A percentile compares a stretch with the other conserved stretches of the same genome.
phyloP scores from a whole-genome alignment of 768 basidiomycete species.

The Megacollybia marginata region DNA sequence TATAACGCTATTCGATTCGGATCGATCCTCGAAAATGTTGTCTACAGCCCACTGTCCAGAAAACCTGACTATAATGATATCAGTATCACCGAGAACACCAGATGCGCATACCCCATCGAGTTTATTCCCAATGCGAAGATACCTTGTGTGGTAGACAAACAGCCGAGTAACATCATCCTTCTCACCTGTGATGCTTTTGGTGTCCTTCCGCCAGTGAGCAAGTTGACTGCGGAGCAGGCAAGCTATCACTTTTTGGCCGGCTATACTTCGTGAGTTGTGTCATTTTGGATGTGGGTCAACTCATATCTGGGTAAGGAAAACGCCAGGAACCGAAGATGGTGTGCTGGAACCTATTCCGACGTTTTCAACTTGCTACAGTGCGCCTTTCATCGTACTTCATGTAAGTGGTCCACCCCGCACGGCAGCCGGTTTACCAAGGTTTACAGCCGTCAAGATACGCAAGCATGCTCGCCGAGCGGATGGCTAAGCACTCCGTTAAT shows the following conservation, averaged over 20 bases:
- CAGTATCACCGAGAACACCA: constrained; percentile 97
- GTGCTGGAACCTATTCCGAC: constrained; percentile 97
- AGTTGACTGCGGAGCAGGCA: constrained; percentile 89
- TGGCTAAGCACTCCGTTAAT: constrained; percentile 81
- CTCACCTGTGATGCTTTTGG: constrained; percentile 97
- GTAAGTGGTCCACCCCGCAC: constrained; percentile 28
- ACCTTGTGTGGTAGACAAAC: constrained; percentile 79
- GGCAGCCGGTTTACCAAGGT: neutral
- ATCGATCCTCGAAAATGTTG: constrained; percentile 97
- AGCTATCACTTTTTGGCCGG: constrained; percentile 97
- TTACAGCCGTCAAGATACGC: constrained; percentile 87
- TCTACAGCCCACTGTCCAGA: constrained; percentile 82
- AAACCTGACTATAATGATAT: constrained; percentile 93
- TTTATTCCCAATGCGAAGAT: constrained; percentile 93
- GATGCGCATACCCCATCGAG: constrained; percentile 98
- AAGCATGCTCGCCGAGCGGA: constrained; percentile 91
- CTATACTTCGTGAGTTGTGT: constrained; percentile 72
- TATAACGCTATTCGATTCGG: constrained; percentile 93
- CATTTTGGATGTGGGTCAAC: neutral
- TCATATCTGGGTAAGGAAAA: constrained; percentile 53
- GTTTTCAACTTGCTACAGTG: constrained; percentile 98
- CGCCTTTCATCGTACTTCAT: constrained; percentile 99
- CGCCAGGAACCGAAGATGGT: constrained; percentile 98
- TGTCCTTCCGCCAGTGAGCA: constrained; percentile 93
- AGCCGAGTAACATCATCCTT: constrained; percentile 95